Conservation (phyloP, 768 basidiomycete genomes). For the Clitopilus passeckerianus region DNA sequence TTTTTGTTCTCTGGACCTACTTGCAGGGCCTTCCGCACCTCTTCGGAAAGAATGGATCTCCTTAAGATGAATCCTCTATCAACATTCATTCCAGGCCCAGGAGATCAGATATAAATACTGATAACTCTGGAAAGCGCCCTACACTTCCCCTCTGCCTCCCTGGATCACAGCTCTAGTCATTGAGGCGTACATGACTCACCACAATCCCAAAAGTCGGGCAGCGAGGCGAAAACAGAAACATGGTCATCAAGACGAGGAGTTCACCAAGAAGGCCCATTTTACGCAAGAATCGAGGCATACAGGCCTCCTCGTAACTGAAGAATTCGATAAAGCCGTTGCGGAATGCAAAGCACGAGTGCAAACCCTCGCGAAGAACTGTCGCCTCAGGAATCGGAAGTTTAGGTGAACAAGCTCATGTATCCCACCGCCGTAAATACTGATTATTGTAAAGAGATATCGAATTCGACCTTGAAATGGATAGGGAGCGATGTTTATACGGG, state of each 20-base stretch:
- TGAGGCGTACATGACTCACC: not conserved
- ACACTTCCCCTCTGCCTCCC: too few relatives aligned
- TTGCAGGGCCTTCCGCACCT: too few relatives aligned
- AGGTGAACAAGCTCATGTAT: slow-evolving; percentile 26
- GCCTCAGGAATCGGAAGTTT: slow-evolving; percentile 44
- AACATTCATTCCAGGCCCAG: too few relatives aligned
- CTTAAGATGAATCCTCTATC: too few relatives aligned
- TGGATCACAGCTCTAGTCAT: too few relatives aligned
- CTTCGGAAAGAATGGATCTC: too few relatives aligned
- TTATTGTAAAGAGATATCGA: slow-evolving; percentile 39
- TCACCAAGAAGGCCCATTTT: not conserved
- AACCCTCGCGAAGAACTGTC: slow-evolving; percentile 39
- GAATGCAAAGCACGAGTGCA: slow-evolving; percentile 40
- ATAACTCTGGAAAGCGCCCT: too few relatives aligned
- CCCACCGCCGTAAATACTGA: not conserved
- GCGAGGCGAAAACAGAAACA: not conserved
- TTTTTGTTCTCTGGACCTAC: too few relatives aligned
- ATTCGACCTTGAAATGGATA: slow-evolving; percentile 46
- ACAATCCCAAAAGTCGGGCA: not conserved
- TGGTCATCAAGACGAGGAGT: not conserved
- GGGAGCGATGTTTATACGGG: slow-evolving; percentile 32
- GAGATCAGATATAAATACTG: too few relatives aligned
- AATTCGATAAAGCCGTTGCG: slow-evolving; percentile 40
- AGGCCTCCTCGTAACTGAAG: slow-evolving; percentile 36
- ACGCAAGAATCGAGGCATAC: slow-evolving; percentile 4